Evolutionary conservation across 1,284 basidiomycete species (phyloP).

Genomic region (Puccinia sorghi): DNA sequence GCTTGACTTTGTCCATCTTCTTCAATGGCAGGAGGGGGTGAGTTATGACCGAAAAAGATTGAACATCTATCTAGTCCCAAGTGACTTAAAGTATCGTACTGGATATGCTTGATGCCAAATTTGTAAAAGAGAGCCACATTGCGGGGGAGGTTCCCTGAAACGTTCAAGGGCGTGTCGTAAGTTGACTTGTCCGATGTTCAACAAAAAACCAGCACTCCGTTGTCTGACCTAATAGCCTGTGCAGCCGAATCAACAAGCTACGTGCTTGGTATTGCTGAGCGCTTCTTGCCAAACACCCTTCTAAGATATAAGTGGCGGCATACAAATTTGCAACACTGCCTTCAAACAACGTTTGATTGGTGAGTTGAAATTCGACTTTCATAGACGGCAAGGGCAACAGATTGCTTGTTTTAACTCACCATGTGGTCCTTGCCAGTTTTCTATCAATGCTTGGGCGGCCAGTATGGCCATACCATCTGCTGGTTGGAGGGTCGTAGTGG

Average conservation of each 20-base stretch:
- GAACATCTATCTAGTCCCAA: slow-evolving; percentile 73
- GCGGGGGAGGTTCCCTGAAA: slow-evolving; percentile 67
- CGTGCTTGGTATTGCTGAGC: slow-evolving; percentile 74
- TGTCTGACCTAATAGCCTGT: slow-evolving; percentile 70
- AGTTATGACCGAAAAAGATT: slow-evolving; percentile 65
- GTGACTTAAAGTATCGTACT: slow-evolving; percentile 80
- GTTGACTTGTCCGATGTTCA: not conserved
- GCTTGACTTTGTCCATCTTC: slow-evolving; percentile 1
- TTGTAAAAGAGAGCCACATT: slow-evolving; percentile 73
- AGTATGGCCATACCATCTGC: slow-evolving; percentile 80
- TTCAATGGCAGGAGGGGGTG: not conserved
- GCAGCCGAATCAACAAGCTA: slow-evolving; percentile 72
- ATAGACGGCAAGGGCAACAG: slow-evolving; percentile 38
- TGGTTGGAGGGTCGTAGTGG: slow-evolving; percentile 77
- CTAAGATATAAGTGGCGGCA: slow-evolving; percentile 68
- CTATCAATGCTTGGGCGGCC: slow-evolving; percentile 69
- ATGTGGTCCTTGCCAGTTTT: slow-evolving; percentile 63
- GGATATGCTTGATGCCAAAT: slow-evolving; percentile 76
- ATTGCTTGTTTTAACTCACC: slow-evolving; percentile 21
- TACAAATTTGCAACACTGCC: slow-evolving; percentile 66
- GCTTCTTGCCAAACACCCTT: slow-evolving; percentile 72
- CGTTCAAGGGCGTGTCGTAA: slow-evolving; percentile 7
- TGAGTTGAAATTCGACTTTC: slow-evolving; percentile 18
- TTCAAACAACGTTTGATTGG: slow-evolving; percentile 52
- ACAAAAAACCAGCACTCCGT: slow-evolving; percentile 38